These are phyloP conservation scores for Carex sylvatica DNA, from an alignment of 202 grass and related monocot genomes.

Conservation along the genomic window DNA sequence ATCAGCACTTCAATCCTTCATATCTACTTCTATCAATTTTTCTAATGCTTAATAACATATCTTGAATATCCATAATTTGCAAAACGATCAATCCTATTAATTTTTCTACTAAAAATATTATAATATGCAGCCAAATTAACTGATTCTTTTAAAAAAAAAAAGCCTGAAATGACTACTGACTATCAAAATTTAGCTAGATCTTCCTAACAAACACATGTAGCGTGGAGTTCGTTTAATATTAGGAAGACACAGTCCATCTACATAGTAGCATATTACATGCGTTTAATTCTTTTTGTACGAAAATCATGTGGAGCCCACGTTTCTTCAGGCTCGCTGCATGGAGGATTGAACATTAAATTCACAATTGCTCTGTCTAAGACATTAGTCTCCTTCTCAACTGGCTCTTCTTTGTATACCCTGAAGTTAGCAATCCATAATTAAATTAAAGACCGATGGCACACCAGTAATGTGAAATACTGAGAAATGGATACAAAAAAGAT, in stretches of 20 bases:
- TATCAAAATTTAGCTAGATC: constrained; percentile 16
- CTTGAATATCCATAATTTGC: not conserved
- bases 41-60: not conserved
- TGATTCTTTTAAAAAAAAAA: not conserved
- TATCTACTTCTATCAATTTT: not conserved
- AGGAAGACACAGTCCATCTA: not conserved
- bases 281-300: not conserved
- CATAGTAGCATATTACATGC: not conserved
- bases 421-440: constrained; percentile 7
- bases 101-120: not conserved
- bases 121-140: not conserved
- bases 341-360: constrained; percentile 34
- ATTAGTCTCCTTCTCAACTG: constrained; percentile 38
- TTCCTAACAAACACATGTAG: constrained; percentile 15
- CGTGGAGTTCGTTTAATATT: not conserved
- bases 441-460: not conserved
- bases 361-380: constrained; percentile 60
- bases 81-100: not conserved
- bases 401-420: constrained; percentile 22
- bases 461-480: not conserved
- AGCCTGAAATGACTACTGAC: not conserved
- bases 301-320: not conserved
- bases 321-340: not conserved
- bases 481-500: not conserved
- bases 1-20: not conserved